Evolutionary conservation across 192 early-diverging fungal genomes (phyloP).

Genomic region (Coemansia asiatica): DNA sequence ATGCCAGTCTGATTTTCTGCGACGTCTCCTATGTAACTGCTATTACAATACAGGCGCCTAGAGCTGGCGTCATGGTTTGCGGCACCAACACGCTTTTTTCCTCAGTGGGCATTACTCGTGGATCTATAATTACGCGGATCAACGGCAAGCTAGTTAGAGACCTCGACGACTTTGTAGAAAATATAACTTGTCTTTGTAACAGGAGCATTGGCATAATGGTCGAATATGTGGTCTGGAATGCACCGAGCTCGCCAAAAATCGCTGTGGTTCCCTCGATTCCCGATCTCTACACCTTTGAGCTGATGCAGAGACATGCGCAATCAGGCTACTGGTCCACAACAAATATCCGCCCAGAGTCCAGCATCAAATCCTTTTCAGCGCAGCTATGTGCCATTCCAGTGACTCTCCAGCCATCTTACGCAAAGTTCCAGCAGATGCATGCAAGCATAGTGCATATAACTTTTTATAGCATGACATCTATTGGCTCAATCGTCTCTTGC

Average conservation of each 20-base stretch:
- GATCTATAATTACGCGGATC: not conserved
- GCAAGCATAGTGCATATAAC: not conserved
- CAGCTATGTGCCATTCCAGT: not conserved
- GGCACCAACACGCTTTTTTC: slow-evolving; percentile 5
- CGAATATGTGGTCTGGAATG: not conserved
- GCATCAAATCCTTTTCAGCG: not conserved
- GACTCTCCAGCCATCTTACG: not conserved
- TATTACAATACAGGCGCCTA: not conserved
- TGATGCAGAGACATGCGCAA: not conserved
- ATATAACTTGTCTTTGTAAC: not conserved
- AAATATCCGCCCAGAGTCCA: not conserved
- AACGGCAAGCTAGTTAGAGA: not conserved
- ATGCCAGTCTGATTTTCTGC: slow-evolving; percentile 57
- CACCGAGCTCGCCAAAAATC: not conserved
- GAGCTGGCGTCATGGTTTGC: not conserved
- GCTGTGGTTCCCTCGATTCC: not conserved
- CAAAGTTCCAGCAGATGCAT: not conserved
- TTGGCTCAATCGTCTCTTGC: slow-evolving; percentile 5
- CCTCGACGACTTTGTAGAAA: not conserved
- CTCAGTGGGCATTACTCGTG: not conserved
- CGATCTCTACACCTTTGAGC: not conserved
- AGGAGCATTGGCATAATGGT: not conserved
- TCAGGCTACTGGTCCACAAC: slow-evolving; percentile 9
- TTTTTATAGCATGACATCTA: not conserved
- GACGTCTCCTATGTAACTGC: slow-evolving; percentile 67